phyloP scores from a whole-genome alignment of 495 filamentous ascomycete genomes.

The Astrocystis sublimbata region DNA sequence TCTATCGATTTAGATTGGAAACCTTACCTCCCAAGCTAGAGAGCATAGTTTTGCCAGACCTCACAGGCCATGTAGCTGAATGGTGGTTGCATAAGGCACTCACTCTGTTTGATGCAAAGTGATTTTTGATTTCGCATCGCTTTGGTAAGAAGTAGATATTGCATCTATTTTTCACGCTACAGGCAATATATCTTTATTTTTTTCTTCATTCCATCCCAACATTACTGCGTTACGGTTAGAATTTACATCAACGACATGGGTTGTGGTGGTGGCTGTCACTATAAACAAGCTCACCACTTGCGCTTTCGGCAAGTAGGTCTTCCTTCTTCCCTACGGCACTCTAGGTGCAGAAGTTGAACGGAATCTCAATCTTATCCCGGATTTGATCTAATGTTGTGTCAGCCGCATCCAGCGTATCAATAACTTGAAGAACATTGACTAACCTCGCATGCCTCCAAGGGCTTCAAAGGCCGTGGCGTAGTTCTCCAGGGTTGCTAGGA shows the following conservation, averaged over 20 bases:
- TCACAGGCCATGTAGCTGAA: too few relatives aligned
- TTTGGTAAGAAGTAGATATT: too few relatives aligned
- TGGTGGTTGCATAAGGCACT: too few relatives aligned
- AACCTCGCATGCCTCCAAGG: conserved; percentile 63
- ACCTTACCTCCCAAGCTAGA: too few relatives aligned
- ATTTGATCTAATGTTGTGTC: conserved; percentile 26
- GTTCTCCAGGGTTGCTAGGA: conserved; percentile 54
- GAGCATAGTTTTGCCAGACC: too few relatives aligned
- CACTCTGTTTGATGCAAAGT: too few relatives aligned
- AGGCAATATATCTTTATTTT: too few relatives aligned
- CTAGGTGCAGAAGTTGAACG: conserved; percentile 11
- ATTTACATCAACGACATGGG: background rate
- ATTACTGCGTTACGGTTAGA: background rate
- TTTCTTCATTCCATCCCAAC: background rate
- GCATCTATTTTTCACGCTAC: too few relatives aligned
- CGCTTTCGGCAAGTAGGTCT: background rate
- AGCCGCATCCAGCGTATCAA: conserved; percentile 9
- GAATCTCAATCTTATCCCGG: conserved; percentile 34
- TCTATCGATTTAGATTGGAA: too few relatives aligned
- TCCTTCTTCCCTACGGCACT: background rate
- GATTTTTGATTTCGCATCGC: too few relatives aligned
- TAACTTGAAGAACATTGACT: conserved; percentile 7
- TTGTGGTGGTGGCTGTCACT: background rate
- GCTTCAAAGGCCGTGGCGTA: conserved; percentile 62
- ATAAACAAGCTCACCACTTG: background rate